phyloP scores from a whole-genome alignment of 805 yeast species.

The Yamadazyma tumulicola region DNA sequence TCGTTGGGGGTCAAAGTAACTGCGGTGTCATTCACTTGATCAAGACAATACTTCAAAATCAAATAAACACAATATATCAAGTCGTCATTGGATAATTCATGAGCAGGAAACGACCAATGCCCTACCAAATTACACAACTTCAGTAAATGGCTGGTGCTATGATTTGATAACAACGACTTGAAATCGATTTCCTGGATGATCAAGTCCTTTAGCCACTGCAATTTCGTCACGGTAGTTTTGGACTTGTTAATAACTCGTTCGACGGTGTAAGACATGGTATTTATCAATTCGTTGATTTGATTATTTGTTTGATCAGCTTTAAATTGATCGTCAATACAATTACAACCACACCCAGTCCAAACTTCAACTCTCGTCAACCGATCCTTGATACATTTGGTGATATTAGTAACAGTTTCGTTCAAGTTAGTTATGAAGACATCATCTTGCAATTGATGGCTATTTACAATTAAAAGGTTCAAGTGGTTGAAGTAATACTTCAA shows the following conservation, averaged over 20 bases:
- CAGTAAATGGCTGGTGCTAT: conserved; percentile 21
- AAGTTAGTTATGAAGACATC: background rate
- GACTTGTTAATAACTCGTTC: conserved; percentile 24
- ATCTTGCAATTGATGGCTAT: background rate
- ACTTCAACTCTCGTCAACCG: conserved; percentile 39
- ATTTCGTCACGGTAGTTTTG: conserved; percentile 16
- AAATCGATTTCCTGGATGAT: conserved; percentile 31
- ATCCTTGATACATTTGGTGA: conserved; percentile 22
- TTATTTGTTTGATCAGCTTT: conserved; percentile 1
- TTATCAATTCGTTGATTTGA: conserved; percentile 21
- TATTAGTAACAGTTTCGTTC: conserved; percentile 13
- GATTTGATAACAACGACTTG: conserved; percentile 21
- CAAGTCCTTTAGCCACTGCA: conserved; percentile 22
- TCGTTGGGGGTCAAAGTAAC: conserved; percentile 33
- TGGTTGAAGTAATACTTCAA: conserved; percentile 37
- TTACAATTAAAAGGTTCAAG: conserved; percentile 27
- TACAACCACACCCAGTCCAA: conserved; percentile 40
- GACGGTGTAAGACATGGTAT: conserved; percentile 36
- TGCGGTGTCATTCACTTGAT: conserved; percentile 17
- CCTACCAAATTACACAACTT: conserved; percentile 43
- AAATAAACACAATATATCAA: conserved; percentile 55
- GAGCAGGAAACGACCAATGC: conserved; percentile 71
- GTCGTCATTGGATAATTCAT: conserved; percentile 61
- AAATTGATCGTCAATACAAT: conserved; percentile 2
- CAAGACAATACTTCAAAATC: conserved; percentile 48